Evolutionary conservation across 306 rosid genomes (phyloP).

Genomic region (Alnus rubra): DNA sequence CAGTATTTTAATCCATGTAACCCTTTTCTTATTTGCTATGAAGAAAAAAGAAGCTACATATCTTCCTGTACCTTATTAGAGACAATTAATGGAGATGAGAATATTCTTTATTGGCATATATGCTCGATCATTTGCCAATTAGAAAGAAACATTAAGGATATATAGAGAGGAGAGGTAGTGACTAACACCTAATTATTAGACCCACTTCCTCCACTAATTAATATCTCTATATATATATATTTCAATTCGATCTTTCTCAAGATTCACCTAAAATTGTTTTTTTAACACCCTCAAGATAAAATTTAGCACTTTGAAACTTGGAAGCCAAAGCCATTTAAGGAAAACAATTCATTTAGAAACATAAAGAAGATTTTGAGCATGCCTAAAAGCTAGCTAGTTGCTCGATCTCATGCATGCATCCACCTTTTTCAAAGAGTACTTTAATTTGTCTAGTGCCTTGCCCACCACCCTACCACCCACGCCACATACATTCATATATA

Average conservation of each 20-base stretch:
- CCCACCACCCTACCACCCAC: neutral
- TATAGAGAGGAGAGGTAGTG: constrained; percentile 38
- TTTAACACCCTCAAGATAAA: neutral
- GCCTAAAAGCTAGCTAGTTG: too few species aligned
- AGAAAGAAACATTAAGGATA: constrained; percentile 8
- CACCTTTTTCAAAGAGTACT: neutral
- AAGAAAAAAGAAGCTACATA: neutral
- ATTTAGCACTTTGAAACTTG: neutral
- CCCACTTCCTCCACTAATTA: constrained; percentile 39
- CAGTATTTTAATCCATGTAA: too few species aligned
- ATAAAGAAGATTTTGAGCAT: neutral
- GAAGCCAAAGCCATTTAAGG: neutral
- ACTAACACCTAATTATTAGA: constrained; percentile 34
- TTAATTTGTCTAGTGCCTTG: neutral
- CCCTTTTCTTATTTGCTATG: too few species aligned
- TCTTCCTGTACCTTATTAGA: neutral
- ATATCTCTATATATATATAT: too few species aligned
- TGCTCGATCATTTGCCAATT: neutral
- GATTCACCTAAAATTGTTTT: constrained; percentile 24
- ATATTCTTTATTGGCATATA: constrained; percentile 1
- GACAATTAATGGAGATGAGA: neutral
- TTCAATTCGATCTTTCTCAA: constrained; percentile 22
- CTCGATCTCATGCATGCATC: too few species aligned
- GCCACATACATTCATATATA: neutral
- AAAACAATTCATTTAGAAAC: neutral